phyloP scores from a whole-genome alignment of 768 basidiomycete species.

The Mycena capillaripes region DNA sequence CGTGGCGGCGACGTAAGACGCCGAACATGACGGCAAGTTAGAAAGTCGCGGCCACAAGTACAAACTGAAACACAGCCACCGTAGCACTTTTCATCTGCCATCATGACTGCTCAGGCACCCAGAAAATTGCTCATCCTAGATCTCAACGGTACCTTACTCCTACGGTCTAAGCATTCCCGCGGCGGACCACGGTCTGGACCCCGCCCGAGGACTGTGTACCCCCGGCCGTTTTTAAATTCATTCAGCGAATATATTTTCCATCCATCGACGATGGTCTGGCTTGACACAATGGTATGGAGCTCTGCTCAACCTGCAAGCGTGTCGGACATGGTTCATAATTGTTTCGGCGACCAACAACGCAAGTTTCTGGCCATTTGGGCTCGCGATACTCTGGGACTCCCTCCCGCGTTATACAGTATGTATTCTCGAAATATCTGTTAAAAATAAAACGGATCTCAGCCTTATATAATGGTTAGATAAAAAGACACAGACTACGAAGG shows the following conservation, averaged over 20 bases:
- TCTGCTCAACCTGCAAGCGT: slow-evolving; percentile 89
- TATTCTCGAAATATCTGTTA: slow-evolving; percentile 32
- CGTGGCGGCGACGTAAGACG: slow-evolving; percentile 6
- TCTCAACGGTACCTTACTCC: slow-evolving; percentile 80
- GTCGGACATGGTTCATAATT: slow-evolving; percentile 75
- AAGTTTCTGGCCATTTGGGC: slow-evolving; percentile 81
- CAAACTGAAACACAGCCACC: neutral
- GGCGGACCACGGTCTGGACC: slow-evolving; percentile 1
- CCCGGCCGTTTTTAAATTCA: slow-evolving; percentile 74
- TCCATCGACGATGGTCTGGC: slow-evolving; percentile 69
- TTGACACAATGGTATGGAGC: slow-evolving; percentile 92
- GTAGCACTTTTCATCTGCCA: neutral
- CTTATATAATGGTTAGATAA: slow-evolving; percentile 44
- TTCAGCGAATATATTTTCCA: slow-evolving; percentile 78
- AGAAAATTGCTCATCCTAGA: slow-evolving; percentile 84
- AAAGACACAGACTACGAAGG: slow-evolving; percentile 76
- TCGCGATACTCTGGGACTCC: slow-evolving; percentile 82
- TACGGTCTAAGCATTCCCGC: slow-evolving; percentile 61
- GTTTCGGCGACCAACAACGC: slow-evolving; percentile 61
- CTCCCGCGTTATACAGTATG: slow-evolving; percentile 74
- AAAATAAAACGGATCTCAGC: neutral
- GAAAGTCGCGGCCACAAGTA: neutral
- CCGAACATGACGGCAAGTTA: neutral
- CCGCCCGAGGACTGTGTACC: slow-evolving; percentile 56
- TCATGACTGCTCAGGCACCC: slow-evolving; percentile 11